Base-by-base conservation (phyloP, 495 filamentous ascomycete genomes). In the Xylaria intraflava region DNA sequence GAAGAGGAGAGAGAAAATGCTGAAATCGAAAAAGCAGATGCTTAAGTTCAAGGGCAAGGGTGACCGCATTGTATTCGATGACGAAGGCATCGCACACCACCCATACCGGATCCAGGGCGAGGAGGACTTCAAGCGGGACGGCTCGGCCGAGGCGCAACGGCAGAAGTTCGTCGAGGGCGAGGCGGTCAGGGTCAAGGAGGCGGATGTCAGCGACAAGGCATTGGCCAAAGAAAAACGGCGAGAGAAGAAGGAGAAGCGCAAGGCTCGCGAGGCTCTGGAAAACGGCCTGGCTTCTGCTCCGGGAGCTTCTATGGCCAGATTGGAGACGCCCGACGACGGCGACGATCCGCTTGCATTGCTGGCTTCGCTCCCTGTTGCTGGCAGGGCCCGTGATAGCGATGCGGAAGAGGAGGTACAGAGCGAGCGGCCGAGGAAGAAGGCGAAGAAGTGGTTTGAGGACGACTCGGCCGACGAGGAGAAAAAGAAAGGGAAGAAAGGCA, bases 1-100 rank as follows among this genome's bases (percentile, higher is more conserved):
- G 10, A 90, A 95, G 66, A 88, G 93, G 17, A 84, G 86, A 61
- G 91, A 94, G 72, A 96, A 95, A 69, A 79, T 95, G 24, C 81
- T 96, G 60, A 87, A 85, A 51, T 94, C 89, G 23, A 96, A 96
- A 76, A 95, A 96, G 77, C 89, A 92, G 70, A 75, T 96, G 22
- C 78, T 85, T 55, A 93, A 95, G 65, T 83, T 86, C 68, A 94
- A 90, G 69, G 85, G 86, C 61, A 86, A 86, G 66, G 88, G 88
- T 35, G 84, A 77, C 41, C 94, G 89, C 60, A 70, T 96, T 6
- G 74, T 96, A 40, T 99, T 88, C 67, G 94, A 99, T 71, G 90
- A 95, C 51, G 89, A 96, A 8, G 93, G 92, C 53, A 80, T 80
- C 45, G 74, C 90, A 1, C 90, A 92, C 67, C 79, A 87, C 48